A percentile compares a stretch with the other conserved stretches of the same genome.
Evolutionary conservation across 2,329 filamentous ascomycete genomes (phyloP).

Genomic region (Lizonia empirigonia): DNA sequence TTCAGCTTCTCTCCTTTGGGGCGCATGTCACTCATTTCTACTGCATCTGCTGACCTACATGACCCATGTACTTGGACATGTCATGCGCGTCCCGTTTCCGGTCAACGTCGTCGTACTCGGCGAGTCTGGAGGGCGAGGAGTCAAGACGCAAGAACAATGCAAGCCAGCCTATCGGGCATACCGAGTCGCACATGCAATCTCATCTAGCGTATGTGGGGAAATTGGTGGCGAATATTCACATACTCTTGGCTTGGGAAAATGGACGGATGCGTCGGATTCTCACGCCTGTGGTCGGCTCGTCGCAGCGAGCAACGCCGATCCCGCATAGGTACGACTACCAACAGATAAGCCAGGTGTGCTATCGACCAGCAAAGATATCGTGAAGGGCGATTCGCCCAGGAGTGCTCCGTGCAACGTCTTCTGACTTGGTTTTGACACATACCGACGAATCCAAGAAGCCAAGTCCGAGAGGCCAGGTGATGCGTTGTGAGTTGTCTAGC

Average conservation of each 20-base stretch:
- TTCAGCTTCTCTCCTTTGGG: too few species aligned
- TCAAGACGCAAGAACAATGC: neutral
- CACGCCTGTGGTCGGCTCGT: conserved; percentile 16
- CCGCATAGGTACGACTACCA: neutral
- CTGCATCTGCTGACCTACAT: neutral
- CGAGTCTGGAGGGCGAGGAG: neutral
- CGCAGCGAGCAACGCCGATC: conserved; percentile 7
- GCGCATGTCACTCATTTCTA: neutral
- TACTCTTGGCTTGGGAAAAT: neutral
- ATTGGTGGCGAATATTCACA: conserved; percentile 20
- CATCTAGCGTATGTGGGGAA: conserved; percentile 25
- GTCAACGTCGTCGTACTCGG: neutral
- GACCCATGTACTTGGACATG: neutral
- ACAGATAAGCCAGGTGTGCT: conserved; percentile 1
- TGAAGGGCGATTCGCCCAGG: conserved; percentile 21
- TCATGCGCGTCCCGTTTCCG: neutral
- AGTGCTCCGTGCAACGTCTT: conserved; percentile 5
- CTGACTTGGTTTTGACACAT: conserved; percentile 26
- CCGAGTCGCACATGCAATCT: conserved; percentile 4
- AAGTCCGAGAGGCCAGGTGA: conserved; percentile 8
- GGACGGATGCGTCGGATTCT: conserved; percentile 6
- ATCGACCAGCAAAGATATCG: neutral
- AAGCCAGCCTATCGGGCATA: conserved; percentile 17
- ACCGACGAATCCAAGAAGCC: conserved; percentile 4
- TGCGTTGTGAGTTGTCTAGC: conserved; percentile 34